phyloP scores from a whole-genome alignment of 345 rosid genomes.

The Aquilaria yunnanensis region DNA sequence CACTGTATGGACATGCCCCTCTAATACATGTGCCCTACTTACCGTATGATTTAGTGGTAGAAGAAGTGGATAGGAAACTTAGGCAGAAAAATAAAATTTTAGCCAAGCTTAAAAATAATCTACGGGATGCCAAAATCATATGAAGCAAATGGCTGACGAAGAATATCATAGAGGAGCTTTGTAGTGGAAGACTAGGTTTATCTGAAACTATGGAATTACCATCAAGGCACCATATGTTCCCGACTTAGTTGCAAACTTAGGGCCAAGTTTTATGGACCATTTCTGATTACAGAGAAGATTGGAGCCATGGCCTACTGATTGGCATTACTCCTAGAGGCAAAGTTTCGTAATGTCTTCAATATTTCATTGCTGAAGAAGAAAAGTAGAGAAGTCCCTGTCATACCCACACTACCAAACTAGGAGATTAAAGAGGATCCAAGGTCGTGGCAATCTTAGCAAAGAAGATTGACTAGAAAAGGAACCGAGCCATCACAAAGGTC shows the following conservation, averaged over 20 bases:
- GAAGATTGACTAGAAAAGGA: no score
- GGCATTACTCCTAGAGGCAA: background rate
- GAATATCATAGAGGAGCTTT: background rate
- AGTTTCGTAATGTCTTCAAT: background rate
- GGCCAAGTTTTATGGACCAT: background rate
- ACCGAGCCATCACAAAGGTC: no score
- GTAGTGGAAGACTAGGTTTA: background rate
- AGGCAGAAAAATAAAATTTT: background rate
- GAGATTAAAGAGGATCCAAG: no score
- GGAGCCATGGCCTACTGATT: background rate
- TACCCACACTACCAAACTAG: no score
- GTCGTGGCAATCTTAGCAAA: no score
- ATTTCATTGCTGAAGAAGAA: background rate
- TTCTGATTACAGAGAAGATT: background rate
- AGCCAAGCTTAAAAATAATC: no score
- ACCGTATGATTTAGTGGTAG: background rate
- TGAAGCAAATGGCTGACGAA: background rate
- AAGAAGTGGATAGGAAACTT: no score
- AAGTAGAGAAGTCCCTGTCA: background rate
- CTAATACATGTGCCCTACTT: background rate
- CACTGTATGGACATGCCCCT: background rate
- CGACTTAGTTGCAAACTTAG: background rate
- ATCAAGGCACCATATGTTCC: background rate
- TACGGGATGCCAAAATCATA: background rate
- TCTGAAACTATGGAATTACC: background rate